phyloP scores from a whole-genome alignment of 257 asterid genomes.

The Mitragyna speciosa region DNA sequence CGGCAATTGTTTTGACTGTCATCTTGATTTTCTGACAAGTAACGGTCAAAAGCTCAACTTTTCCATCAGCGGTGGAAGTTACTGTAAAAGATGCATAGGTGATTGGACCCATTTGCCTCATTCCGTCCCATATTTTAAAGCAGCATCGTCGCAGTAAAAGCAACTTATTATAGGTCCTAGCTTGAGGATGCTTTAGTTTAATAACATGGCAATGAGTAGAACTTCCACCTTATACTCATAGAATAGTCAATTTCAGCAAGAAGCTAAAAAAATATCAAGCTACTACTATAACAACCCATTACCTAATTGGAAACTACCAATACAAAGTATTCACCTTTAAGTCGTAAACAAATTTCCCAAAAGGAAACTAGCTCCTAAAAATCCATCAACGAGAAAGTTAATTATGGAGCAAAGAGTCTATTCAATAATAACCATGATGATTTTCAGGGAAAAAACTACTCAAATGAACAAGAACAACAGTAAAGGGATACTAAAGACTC shows the following conservation, averaged over 20 bases:
- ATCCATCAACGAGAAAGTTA: background rate
- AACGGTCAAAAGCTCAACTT: background rate
- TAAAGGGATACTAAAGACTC: conserved; percentile 21
- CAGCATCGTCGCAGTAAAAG: background rate
- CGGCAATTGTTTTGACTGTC: background rate
- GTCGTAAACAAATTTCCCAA: background rate
- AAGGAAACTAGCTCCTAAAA: background rate
- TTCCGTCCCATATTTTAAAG: too few relatives aligned
- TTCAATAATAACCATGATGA: too few relatives aligned
- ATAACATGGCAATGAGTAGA: too few relatives aligned
- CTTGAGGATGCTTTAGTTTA: background rate
- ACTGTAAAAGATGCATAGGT: background rate
- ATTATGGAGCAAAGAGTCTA: background rate
- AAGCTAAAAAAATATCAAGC: too few relatives aligned
- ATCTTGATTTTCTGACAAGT: background rate
- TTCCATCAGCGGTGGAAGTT: background rate
- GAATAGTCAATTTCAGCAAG: too few relatives aligned
- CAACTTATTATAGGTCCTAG: background rate
- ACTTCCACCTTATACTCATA: too few relatives aligned
- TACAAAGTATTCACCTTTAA: too few relatives aligned
- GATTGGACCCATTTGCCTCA: background rate
- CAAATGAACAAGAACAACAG: background rate
- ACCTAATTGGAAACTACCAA: background rate
- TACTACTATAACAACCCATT: background rate
- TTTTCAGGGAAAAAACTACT: background rate